Conservation (phyloP, 176 grass and related monocot genomes). For the Musa beccarii region DNA sequence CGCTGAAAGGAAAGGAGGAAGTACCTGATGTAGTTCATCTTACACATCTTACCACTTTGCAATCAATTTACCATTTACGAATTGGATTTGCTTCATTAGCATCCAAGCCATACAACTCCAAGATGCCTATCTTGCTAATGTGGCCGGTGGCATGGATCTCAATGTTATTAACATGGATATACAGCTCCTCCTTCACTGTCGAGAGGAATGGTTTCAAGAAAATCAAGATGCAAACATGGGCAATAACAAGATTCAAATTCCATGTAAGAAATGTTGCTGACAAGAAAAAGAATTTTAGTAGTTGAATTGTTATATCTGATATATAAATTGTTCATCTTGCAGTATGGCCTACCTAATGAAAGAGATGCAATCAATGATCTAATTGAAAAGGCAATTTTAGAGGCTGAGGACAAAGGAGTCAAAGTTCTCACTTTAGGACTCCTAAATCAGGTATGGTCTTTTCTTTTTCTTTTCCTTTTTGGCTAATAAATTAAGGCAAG, state of each 20-base stretch:
- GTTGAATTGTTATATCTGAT: slow-evolving; percentile 4
- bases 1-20: slow-evolving; percentile 50
- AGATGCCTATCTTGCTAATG: slow-evolving; percentile 50
- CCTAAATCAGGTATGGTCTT: slow-evolving; percentile 50
- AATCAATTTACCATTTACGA: slow-evolving; percentile 67
- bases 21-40: slow-evolving; percentile 53
- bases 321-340: slow-evolving; percentile 16
- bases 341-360: slow-evolving; percentile 61
- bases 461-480: background rate
- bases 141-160: slow-evolving; percentile 50
- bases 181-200: slow-evolving; percentile 54
- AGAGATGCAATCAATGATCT: slow-evolving; percentile 60
- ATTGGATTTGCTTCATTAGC: slow-evolving; percentile 61
- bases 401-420: slow-evolving; percentile 56
- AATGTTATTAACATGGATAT: slow-evolving; percentile 48
- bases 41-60: slow-evolving; percentile 61
- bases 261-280: slow-evolving; percentile 34
- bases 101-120: slow-evolving; percentile 53
- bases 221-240: slow-evolving; percentile 82
- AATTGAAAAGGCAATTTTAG: slow-evolving; percentile 71
- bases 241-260: slow-evolving; percentile 81
- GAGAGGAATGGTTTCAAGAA: slow-evolving; percentile 60
- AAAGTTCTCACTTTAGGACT: slow-evolving; percentile 82
- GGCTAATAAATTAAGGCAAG: background rate
- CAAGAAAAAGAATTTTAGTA: background rate